Conservation (phyloP, 2,329 filamentous ascomycete genomes). For the Gremmenia infestans region DNA sequence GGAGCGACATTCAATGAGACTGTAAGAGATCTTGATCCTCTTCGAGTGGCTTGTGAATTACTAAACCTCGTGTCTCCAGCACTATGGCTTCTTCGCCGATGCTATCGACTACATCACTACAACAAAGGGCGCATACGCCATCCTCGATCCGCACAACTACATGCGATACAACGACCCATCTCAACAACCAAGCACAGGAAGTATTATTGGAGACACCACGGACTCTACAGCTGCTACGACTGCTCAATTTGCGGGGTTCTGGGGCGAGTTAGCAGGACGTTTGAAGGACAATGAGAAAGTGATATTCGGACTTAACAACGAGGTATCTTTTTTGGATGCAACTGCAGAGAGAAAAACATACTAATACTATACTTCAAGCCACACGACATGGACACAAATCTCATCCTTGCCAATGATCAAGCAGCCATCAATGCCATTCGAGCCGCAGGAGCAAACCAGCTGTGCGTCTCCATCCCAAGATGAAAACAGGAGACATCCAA, state of each 20-base stretch:
- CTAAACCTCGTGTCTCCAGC: slow-evolving; percentile 15
- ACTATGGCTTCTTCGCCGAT: slow-evolving; percentile 41
- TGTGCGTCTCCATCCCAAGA: slow-evolving; percentile 21
- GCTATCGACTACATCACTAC: slow-evolving; percentile 47
- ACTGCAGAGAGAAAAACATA: neutral
- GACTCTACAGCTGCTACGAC: slow-evolving; percentile 43
- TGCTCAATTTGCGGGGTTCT: slow-evolving; percentile 43
- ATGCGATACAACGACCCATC: slow-evolving; percentile 50
- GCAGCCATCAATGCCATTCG: slow-evolving; percentile 43
- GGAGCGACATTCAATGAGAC: slow-evolving; percentile 47
- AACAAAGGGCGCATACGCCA: slow-evolving; percentile 41
- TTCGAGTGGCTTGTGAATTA: neutral
- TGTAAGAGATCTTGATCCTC: slow-evolving; percentile 9
- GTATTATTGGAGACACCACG: slow-evolving; percentile 43
- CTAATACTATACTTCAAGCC: slow-evolving; percentile 30
- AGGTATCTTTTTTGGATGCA: slow-evolving; percentile 28
- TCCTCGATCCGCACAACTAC: slow-evolving; percentile 49
- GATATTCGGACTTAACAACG: slow-evolving; percentile 64
- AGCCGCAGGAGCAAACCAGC: slow-evolving; percentile 38
- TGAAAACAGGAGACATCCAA: neutral
- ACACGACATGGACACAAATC: slow-evolving; percentile 43
- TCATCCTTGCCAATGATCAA: slow-evolving; percentile 44
- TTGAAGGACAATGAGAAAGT: slow-evolving; percentile 47
- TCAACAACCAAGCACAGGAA: slow-evolving; percentile 43
- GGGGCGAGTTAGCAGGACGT: slow-evolving; percentile 42